phyloP scores from a whole-genome alignment of 2,329 filamentous ascomycete genomes.

The Alternaria panax region DNA sequence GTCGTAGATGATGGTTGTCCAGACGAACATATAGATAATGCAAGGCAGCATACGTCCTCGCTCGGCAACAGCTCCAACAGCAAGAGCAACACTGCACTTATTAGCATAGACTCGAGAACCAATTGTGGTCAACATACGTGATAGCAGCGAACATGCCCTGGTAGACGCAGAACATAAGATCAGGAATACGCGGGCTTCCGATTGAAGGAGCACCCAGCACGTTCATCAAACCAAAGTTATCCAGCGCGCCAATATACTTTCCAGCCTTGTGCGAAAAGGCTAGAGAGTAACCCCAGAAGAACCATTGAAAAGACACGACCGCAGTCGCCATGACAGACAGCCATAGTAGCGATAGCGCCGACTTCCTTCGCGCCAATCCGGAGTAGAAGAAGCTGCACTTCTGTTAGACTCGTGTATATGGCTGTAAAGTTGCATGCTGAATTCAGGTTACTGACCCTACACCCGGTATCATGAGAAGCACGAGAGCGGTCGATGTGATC shows the following conservation, averaged over 20 bases:
- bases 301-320: slow-evolving; percentile 89
- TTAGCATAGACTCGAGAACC: slow-evolving; percentile 1
- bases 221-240: slow-evolving; percentile 80
- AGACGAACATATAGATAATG: slow-evolving; percentile 91
- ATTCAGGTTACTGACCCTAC: slow-evolving; percentile 65
- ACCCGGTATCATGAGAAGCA: slow-evolving; percentile 91
- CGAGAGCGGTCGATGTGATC: slow-evolving; percentile 76
- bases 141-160: slow-evolving; percentile 89
- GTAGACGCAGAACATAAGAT: slow-evolving; percentile 85
- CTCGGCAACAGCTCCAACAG: slow-evolving; percentile 84
- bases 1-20: slow-evolving; percentile 89
- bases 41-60: slow-evolving; percentile 87
- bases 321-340: slow-evolving; percentile 82
- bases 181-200: slow-evolving; percentile 75
- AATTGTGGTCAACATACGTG: slow-evolving; percentile 68
- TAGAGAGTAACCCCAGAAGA: slow-evolving; percentile 91
- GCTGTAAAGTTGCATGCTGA: neutral
- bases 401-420: slow-evolving; percentile 6
- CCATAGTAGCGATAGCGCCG: slow-evolving; percentile 84
- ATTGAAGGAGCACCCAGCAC: slow-evolving; percentile 79
- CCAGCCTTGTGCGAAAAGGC: slow-evolving; percentile 81
- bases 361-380: slow-evolving; percentile 86
- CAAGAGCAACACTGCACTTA: slow-evolving; percentile 72
- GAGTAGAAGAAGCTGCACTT: slow-evolving; percentile 83
- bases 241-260: slow-evolving; percentile 77